phyloP scores from a whole-genome alignment of 2,329 filamentous ascomycete species.

The Chrysosporium queenslandicum region DNA sequence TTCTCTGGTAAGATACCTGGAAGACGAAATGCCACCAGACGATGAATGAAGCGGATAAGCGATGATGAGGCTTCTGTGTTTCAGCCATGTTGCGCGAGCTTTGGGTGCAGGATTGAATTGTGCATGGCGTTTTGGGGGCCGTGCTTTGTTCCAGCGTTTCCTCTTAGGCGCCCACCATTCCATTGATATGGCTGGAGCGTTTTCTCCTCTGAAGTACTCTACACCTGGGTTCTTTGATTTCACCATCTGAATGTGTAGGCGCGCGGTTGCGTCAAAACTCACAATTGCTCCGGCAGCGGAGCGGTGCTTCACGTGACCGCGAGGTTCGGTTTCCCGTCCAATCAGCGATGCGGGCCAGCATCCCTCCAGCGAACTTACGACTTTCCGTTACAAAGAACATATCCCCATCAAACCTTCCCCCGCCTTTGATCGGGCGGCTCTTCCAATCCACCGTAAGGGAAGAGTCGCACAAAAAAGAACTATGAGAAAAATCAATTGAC shows the following conservation, averaged over 20 bases:
- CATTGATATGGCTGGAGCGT: background rate
- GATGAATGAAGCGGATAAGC: constrained; percentile 58
- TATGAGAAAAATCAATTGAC: background rate
- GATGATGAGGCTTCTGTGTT: background rate
- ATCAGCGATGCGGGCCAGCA: background rate
- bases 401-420: background rate
- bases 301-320: background rate
- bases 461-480: background rate
- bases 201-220: background rate
- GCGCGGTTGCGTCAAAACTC: background rate
- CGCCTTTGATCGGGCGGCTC: constrained; percentile 3
- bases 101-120: background rate
- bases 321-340: background rate
- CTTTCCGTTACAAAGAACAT: constrained; percentile 4
- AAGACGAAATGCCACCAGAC: constrained; percentile 93
- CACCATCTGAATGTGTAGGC: no score
- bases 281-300: background rate
- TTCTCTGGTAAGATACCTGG: constrained; percentile 83
- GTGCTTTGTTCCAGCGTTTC: constrained; percentile 4
- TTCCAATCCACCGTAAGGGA: background rate
- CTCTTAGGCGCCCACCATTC: background rate
- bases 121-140: constrained; percentile 8
- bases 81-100: background rate
- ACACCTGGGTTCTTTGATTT: background rate
- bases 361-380: background rate